These are phyloP conservation scores for Wallacemonas collosoma DNA, from an alignment of 208 protist genomes.

Conservation along the genomic window DNA sequence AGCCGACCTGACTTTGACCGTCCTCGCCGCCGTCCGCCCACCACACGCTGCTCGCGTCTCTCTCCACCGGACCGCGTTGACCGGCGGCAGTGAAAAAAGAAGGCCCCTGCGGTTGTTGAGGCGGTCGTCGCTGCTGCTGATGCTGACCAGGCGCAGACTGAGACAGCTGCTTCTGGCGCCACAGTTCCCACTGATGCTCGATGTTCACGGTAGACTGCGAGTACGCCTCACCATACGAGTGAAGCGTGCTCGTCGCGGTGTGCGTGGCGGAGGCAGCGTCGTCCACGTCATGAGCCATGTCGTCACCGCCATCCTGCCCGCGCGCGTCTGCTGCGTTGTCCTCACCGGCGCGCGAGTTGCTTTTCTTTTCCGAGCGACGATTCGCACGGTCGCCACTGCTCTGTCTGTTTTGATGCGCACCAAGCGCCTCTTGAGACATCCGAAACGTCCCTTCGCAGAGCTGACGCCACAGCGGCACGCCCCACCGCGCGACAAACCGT, in stretches of 20 bases:
- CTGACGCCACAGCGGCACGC: conserved; percentile 58
- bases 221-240: conserved; percentile 21
- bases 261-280: not conserved
- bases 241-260: not conserved
- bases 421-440: not conserved
- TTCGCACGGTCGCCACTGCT: too few species aligned
- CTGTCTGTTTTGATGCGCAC: not conserved
- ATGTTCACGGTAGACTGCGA: conserved; percentile 19
- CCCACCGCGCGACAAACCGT: conserved; percentile 60
- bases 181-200: conserved; percentile 1
- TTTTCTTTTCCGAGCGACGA: not conserved
- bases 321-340: not conserved
- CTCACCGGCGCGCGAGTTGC: not conserved
- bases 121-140: conserved; percentile 4
- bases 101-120: not conserved
- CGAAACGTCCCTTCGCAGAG: conserved; percentile 42
- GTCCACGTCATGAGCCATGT: not conserved
- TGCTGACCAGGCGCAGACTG: conserved; percentile 12
- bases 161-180: not conserved
- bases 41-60: conserved; percentile 7
- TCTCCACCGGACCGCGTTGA: not conserved
- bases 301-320: not conserved
- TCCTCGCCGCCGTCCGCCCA: conserved; percentile 1
- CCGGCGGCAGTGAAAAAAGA: not conserved
- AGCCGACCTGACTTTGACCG: not conserved